A percentile compares a stretch with the other conserved stretches of the same genome.
Conservation (phyloP, 225 moss, liverwort and hornwort species). For the Marchantia polymorpha region DNA sequence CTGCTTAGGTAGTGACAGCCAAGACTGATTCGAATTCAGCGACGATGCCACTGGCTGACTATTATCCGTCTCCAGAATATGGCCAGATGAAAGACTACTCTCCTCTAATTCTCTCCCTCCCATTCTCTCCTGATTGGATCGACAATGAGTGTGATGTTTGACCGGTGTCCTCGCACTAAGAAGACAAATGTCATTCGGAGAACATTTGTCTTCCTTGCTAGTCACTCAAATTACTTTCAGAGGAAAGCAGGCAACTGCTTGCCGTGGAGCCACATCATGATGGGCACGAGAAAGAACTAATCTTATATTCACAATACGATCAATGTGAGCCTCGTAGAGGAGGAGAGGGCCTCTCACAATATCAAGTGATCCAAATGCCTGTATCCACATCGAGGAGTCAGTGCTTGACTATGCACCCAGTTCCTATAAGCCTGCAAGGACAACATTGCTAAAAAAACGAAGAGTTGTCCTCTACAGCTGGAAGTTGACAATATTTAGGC, state of each 20-base stretch:
- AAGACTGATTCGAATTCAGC: constrained; percentile 60
- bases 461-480: constrained; percentile 23
- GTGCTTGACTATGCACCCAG: constrained; percentile 75
- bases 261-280: constrained; percentile 23
- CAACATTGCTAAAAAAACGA: constrained; percentile 46
- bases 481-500: constrained; percentile 12
- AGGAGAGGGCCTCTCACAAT: constrained; percentile 79
- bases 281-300: constrained; percentile 55
- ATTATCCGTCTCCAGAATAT: constrained; percentile 46
- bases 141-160: constrained; percentile 22
- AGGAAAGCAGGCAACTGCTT: constrained; percentile 36
- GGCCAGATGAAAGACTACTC: constrained; percentile 31
- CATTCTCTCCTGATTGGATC: constrained; percentile 37
- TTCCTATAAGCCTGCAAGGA: constrained; percentile 66
- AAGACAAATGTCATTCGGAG: constrained; percentile 19
- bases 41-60: constrained; percentile 54
- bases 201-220: constrained; percentile 24
- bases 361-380: constrained; percentile 78
- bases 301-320: constrained; percentile 49
- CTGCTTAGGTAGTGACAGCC: constrained; percentile 54
- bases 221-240: constrained; percentile 27
- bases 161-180: constrained; percentile 24
- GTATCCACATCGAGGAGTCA: constrained; percentile 99
- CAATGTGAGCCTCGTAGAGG: constrained; percentile 34
- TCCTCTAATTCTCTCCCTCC: constrained; percentile 31